Conservation (phyloP, 73 alveolate genomes). For the Urostyla sp. region DNA sequence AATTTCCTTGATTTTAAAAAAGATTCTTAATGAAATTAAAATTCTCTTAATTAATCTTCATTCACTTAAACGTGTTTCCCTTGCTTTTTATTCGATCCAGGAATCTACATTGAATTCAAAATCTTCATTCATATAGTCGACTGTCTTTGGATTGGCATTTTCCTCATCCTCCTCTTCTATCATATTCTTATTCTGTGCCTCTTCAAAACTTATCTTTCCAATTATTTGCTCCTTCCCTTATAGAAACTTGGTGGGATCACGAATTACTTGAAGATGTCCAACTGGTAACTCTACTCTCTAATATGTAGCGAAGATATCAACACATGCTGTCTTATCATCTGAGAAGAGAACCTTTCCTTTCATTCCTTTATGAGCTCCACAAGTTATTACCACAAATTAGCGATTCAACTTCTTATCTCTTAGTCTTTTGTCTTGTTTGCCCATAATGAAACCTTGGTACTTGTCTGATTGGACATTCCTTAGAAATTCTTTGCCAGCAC, state of each 20-base stretch:
- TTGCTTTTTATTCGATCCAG: too few relatives aligned
- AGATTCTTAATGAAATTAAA: too few relatives aligned
- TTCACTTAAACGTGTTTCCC: too few relatives aligned
- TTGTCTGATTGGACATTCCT: constrained; percentile 1
- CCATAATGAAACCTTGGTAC: constrained; percentile 33
- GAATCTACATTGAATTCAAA: not conserved
- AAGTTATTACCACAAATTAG: constrained; percentile 5
- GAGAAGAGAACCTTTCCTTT: constrained; percentile 47
- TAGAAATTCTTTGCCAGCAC: constrained; percentile 46
- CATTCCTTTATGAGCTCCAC: constrained; percentile 41
- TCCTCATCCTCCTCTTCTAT: not conserved
- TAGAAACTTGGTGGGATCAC: constrained; percentile 22
- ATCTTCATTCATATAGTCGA: not conserved
- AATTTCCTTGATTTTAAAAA: too few relatives aligned
- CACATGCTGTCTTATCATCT: constrained; percentile 4
- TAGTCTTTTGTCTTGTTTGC: constrained; percentile 8
- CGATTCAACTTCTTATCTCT: constrained; percentile 21
- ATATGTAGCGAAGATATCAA: constrained; percentile 15
- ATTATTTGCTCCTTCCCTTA: not conserved
- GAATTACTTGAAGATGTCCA: not conserved
- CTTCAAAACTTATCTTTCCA: constrained; percentile 36
- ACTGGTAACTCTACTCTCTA: constrained; percentile 36
- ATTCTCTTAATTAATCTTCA: too few relatives aligned
- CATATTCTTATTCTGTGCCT: constrained; percentile 24
- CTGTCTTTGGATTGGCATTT: not conserved